Evolutionary conservation across 164 flowering plant species (phyloP).

Genomic region (Liriodendron chinense): DNA sequence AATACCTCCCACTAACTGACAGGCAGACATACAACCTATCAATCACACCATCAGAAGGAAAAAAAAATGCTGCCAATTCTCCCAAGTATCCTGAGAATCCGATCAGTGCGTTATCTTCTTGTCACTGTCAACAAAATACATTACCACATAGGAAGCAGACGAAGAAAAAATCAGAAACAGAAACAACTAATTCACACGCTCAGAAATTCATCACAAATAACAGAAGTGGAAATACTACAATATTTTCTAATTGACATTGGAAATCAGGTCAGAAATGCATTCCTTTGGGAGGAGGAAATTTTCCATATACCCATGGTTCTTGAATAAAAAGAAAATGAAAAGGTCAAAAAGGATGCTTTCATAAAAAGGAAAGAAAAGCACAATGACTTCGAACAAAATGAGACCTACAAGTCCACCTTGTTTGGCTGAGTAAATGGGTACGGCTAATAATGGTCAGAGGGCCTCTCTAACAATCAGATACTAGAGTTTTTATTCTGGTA

Average conservation of each 20-base stretch:
- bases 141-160: neutral
- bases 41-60: neutral
- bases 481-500: too few species aligned
- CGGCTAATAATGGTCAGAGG: too few species aligned
- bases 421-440: too few species aligned
- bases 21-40: neutral
- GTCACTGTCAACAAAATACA: neutral
- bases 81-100: neutral
- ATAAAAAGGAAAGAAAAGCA: too few species aligned
- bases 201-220: neutral
- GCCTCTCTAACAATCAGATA: too few species aligned
- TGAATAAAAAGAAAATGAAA: too few species aligned
- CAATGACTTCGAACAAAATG: too few species aligned
- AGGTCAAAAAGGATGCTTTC: too few species aligned
- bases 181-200: neutral
- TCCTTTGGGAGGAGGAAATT: neutral
- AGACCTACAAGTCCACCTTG: too few species aligned
- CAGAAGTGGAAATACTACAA: neutral
- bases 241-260: neutral
- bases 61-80: neutral
- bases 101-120: conserved; percentile 1
- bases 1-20: neutral
- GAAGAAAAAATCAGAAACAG: neutral
- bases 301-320: neutral
- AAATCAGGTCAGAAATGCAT: neutral